Percentiles rank a stretch among this genome's conserved stretches.
Evolutionary conservation across 2,329 filamentous ascomycete species (phyloP).

Genomic region (Neofusicoccum laricinum): DNA sequence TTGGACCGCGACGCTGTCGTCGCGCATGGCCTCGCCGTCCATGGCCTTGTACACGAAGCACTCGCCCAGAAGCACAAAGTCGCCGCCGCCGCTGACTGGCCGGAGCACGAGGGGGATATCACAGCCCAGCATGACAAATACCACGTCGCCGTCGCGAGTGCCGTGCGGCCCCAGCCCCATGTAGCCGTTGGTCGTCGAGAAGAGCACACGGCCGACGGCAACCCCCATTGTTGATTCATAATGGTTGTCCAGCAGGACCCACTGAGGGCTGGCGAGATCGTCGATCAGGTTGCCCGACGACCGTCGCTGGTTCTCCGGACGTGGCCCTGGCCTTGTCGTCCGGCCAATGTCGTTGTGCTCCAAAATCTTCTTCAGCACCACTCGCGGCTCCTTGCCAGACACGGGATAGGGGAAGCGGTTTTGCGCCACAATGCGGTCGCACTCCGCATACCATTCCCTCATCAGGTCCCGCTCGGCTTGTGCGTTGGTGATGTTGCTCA

Average conservation of each 20-base stretch:
- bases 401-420: conserved; percentile 4
- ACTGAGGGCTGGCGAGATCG: conserved; percentile 12
- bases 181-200: conserved; percentile 10
- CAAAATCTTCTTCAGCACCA: conserved; percentile 11
- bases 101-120: conserved; percentile 15
- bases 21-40: conserved; percentile 13
- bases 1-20: conserved; percentile 6
- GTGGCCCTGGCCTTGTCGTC: neutral
- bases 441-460: conserved; percentile 4
- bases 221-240: conserved; percentile 14
- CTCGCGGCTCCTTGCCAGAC: neutral
- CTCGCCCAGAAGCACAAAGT: conserved; percentile 13
- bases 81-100: neutral
- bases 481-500: neutral
- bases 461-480: conserved; percentile 9
- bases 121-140: conserved; percentile 16
- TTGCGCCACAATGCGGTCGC: neutral
- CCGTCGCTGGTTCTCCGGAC: neutral
- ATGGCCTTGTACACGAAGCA: conserved; percentile 17
- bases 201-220: conserved; percentile 14
- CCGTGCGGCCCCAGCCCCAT: conserved; percentile 16
- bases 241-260: conserved; percentile 5
- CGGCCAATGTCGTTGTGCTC: neutral
- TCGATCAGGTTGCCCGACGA: conserved; percentile 17
- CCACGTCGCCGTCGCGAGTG: conserved; percentile 14